Evolutionary conservation across 2,329 filamentous ascomycete species (phyloP), one percentile per base, ranked within the genome.

Genomic region (Cordyceps pruinosa): DNA sequence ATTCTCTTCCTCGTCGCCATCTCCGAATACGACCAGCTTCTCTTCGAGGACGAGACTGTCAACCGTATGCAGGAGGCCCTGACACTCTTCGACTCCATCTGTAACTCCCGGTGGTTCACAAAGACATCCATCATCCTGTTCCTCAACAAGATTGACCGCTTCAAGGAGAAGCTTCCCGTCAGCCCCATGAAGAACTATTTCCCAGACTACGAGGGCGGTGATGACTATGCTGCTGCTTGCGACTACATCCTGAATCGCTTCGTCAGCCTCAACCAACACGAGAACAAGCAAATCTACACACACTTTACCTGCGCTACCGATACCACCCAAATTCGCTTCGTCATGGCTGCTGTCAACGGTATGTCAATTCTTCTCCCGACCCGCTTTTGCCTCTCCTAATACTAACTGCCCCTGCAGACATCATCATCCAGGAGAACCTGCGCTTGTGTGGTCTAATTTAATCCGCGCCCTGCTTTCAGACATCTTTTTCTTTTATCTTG

Each of bases 271-370:
- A 99, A 99, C 79, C 94, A 97, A 76, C 93, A 97, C 73, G 94
- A 97, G 79, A 96, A 91, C 56, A 99, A 99, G 82, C 94, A 99
- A 75, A 97, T 99, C 73, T 99, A 99, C 81, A 99, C 94, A 59
- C 94, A 97, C 76, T 99, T 99, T 77, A 99, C 94, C 51, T 97
- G 94, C 73, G 94, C 94, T 60, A 99, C 94, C 49, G 94, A 99
- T 72, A 99, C 94, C 32, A 97, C 94, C 68, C 94, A 99, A 75
- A 99, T 99, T 68, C 87, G 94, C 70, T 97, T 99, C 80, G 94
- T 99, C 76, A 99, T 99, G 94, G 92, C 93, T 61, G 94, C 94
- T 65, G 94, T 99, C 70, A 99, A 99, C 77, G 92, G 92, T 96
- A 82, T 69, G 86, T 12, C 28, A 8, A 9, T 72, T 47, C 2